Conservation (phyloP, 148 eudicot species). For the Nyssa sinensis region DNA sequence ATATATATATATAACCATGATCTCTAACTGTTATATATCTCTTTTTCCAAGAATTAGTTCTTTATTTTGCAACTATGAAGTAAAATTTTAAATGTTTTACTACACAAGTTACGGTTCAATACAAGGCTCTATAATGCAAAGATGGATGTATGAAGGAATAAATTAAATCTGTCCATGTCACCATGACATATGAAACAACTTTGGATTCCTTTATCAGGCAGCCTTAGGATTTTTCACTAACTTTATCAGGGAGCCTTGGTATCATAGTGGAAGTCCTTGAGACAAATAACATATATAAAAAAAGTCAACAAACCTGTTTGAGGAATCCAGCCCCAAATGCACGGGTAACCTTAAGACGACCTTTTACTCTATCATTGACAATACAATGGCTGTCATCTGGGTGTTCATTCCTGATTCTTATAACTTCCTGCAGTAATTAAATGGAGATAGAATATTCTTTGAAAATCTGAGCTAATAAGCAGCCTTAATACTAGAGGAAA, state of each 20-base stretch:
- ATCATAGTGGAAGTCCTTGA: background rate
- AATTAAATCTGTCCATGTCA: too few relatives aligned
- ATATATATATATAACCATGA: background rate
- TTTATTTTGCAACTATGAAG: background rate
- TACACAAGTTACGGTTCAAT: background rate
- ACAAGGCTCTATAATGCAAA: background rate
- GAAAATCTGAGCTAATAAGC: background rate
- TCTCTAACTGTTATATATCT: background rate
- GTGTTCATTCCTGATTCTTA: slow-evolving; percentile 89
- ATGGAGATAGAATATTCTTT: slow-evolving; percentile 3
- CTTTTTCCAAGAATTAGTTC: background rate
- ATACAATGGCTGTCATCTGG: slow-evolving; percentile 93
- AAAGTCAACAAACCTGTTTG: slow-evolving; percentile 67
- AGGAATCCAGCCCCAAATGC: slow-evolving; percentile 99
- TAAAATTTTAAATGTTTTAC: background rate
- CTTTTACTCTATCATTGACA: slow-evolving; percentile 97
- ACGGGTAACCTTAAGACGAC: slow-evolving; percentile 96
- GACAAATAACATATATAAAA: background rate
- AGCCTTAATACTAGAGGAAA: background rate
- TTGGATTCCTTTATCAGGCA: background rate
- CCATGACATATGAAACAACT: background rate
- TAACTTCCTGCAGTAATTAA: slow-evolving; percentile 62
- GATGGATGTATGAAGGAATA: background rate
- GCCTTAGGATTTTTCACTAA: background rate
- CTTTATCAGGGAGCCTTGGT: background rate